phyloP scores from a whole-genome alignment of 2,329 filamentous ascomycete genomes.

The Stemphylium lycopersici region DNA sequence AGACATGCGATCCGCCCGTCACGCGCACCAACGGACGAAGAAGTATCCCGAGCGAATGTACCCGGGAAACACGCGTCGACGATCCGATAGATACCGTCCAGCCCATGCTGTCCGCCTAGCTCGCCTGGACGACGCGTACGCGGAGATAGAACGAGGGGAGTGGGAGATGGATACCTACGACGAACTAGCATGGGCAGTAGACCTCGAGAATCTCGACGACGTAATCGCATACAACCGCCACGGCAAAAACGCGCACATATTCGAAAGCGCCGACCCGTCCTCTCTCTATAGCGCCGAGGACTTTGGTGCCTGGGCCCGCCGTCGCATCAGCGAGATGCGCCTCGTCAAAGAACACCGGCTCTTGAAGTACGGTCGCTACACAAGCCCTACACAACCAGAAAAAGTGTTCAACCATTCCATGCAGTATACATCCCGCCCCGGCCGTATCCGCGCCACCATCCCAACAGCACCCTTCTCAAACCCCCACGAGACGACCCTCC shows the following conservation, averaged over 20 bases:
- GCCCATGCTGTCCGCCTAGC: neutral
- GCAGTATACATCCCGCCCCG: neutral
- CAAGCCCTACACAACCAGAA: neutral
- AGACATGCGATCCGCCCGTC: neutral
- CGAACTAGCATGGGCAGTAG: neutral
- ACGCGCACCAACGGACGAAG: neutral
- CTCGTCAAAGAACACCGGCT: constrained; percentile 14
- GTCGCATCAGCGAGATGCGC: constrained; percentile 17
- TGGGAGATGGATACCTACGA: neutral
- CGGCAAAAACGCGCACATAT: neutral
- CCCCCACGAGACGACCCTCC: constrained; percentile 10
- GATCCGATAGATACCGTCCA: neutral
- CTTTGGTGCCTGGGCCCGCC: constrained; percentile 11
- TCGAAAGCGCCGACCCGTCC: neutral
- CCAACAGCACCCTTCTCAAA: neutral
- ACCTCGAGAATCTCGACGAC: constrained; percentile 5
- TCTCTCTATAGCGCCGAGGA: constrained; percentile 1
- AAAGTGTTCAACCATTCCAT: neutral
- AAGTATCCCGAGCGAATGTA: neutral
- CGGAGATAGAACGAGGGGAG: neutral
- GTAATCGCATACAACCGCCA: neutral
- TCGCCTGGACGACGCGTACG: neutral
- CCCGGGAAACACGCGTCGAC: neutral
- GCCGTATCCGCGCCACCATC: neutral
- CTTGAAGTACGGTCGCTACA: neutral